Evolutionary conservation across 1,139 yeast species (phyloP), one percentile per base, ranked within the genome.

Genomic region (Magnusiomyces tetraspermus): DNA sequence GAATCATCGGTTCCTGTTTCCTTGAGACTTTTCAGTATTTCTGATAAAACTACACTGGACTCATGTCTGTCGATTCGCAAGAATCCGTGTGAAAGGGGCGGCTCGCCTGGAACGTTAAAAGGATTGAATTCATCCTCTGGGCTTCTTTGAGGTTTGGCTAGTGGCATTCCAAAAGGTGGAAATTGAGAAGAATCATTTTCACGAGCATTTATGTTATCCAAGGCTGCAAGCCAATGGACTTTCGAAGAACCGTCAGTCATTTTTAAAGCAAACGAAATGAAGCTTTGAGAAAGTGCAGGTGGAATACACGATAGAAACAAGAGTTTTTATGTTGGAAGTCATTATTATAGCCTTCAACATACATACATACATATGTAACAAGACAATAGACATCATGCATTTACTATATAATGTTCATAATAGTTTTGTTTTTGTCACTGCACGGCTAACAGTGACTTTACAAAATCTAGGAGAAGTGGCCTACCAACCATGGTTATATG

Each of bases 181-280:
- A 21, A 19, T n/a, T 38, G 42, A 6, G n/a, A 8, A 38, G 42
- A 19, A 4, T 38, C 42, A 19, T 22, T 4, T 15, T 38, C 24
- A n/a, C n/a, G 3, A 15, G 6, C n/a, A n/a, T 19, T 15, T 15
- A 43, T 24, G 10, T 11, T 13, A 15, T 43, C 46, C 23, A 43
- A 19, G 33, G 46, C 46, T 15, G 46, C 31, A 24, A 43, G 33
- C 46, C 46, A 43, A 15, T 43, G 46, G 23, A 17, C 33, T 26
- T 10, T 26, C 6, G 36, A 22, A 3, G 21, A 23, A 5, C 36
- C 2, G 6, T 26, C 23, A 15, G 46, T n/a, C 41, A 36, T 33
- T n/a, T 6, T 11, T 6, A 11, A 28, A 28, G 11, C 31, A n/a
- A n/a, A n/a, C n/a, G n/a, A n/a, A n/a, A n/a, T n/a, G n/a, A n/a